These are phyloP conservation scores for Picochlorum sp. DNA, from an alignment of 139 green algal genomes.

Conservation along the genomic window DNA sequence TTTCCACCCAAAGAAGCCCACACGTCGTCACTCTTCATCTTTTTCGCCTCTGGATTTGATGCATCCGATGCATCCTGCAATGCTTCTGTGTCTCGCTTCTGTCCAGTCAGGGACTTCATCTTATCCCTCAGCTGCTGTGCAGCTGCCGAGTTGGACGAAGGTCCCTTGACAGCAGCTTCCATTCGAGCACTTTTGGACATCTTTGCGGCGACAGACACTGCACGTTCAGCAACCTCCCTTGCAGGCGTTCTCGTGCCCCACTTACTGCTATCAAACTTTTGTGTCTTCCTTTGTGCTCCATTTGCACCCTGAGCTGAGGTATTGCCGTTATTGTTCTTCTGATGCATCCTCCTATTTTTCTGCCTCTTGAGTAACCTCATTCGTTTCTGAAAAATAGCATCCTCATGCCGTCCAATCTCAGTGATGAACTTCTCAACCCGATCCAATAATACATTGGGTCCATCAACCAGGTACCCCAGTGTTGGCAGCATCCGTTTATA, in stretches of 20 bases:
- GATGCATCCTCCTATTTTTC: constrained; percentile 12
- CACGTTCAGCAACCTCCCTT: constrained; percentile 8
- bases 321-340: constrained; percentile 1
- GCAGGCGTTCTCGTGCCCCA: constrained; percentile 17
- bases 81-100: constrained; percentile 8
- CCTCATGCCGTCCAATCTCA: constrained; percentile 71
- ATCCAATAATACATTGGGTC: constrained; percentile 62
- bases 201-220: constrained; percentile 7
- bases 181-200: constrained; percentile 15
- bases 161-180: constrained; percentile 9
- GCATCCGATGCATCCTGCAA: background rate
- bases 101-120: constrained; percentile 21
- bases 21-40: constrained; percentile 4
- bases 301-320: background rate
- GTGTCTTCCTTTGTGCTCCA: background rate
- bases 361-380: constrained; percentile 58
- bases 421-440: constrained; percentile 87
- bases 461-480: constrained; percentile 78
- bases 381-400: constrained; percentile 91
- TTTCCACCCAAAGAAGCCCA: constrained; percentile 12
- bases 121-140: constrained; percentile 46
- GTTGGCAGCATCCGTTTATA: constrained; percentile 77
- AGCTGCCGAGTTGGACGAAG: constrained; percentile 53
- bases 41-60: constrained; percentile 1
- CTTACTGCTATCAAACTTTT: constrained; percentile 16